Conservation (phyloP, 2,329 filamentous ascomycete species). For the Setomelanomma holmii region DNA sequence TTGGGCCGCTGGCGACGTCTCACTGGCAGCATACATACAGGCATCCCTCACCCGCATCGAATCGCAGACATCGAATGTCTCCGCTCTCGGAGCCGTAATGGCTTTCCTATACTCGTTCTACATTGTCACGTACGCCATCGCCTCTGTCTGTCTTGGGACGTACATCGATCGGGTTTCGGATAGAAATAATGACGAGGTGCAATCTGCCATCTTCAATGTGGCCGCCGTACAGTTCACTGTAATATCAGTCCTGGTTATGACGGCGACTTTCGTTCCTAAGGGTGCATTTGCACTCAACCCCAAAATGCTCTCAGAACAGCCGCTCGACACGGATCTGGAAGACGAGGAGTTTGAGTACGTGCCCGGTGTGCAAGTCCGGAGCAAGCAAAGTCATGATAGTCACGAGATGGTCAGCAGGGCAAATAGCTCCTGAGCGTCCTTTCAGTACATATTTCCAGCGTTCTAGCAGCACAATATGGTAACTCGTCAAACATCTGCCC, state of each 20-base stretch:
- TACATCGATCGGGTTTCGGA: conserved; percentile 56
- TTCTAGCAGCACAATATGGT: conserved; percentile 9
- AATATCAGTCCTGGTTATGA: conserved; percentile 51
- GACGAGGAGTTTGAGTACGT: conserved; percentile 36
- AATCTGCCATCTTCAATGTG: conserved; percentile 52
- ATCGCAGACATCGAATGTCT: conserved; percentile 54
- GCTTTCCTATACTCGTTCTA: conserved; percentile 60
- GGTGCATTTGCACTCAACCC: conserved; percentile 56
- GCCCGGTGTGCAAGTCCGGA: conserved; percentile 22
- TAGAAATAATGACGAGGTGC: conserved; percentile 47
- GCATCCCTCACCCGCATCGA: conserved; percentile 57
- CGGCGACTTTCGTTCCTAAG: conserved; percentile 56
- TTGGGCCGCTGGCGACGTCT: conserved; percentile 61
- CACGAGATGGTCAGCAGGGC: conserved; percentile 30
- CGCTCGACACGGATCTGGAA: conserved; percentile 44
- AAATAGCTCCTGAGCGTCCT: conserved; percentile 12
- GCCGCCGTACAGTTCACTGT: conserved; percentile 59
- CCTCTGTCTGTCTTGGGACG: conserved; percentile 53
- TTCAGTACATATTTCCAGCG: conserved; percentile 1
- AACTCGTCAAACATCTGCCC: too few species aligned
- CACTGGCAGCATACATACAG: conserved; percentile 60
- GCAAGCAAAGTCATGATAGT: conserved; percentile 29
- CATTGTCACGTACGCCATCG: conserved; percentile 57
- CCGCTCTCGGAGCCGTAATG: conserved; percentile 60
- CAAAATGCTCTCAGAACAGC: conserved; percentile 50